Base-by-base conservation (phyloP, 2,329 filamentous ascomycete species). In the Stagonosporopsis chrysanthemi region DNA sequence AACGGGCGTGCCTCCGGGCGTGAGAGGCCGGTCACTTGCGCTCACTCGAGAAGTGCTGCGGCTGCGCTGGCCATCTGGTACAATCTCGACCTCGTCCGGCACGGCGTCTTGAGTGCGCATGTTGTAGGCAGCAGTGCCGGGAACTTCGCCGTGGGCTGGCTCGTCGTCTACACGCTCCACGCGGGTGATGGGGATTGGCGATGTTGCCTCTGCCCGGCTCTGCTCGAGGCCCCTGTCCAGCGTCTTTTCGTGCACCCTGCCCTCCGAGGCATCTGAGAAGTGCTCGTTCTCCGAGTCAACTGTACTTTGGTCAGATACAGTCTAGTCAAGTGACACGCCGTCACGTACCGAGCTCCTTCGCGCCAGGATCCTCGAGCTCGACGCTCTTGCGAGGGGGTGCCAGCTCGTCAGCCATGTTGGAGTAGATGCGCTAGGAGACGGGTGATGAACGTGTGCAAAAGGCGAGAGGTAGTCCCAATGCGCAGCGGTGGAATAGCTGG, bases 241-340 rank as follows among this genome's bases (percentile, higher is more conserved):
- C 8, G 43, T 19, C 22, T 52, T 57, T 5, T 57, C 54, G 22
- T 44, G 48, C 9, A 57, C 48, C 67, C 66, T 73, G 72, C 84
- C 86, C 78, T 88, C 86, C 40, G 81, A 84, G 54, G 86, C 86
- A 69, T 88, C 86, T 43, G 86, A 87, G 73, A 88, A 89, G 75
- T 88, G 84, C 60, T 88, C 86, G 45, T 85, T 83, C 57, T 82
- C 83, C 56, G 82, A 83, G 43, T 78, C 74, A 70, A 28, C 58
- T 22, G 22, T 23, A 24, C 2, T 19, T 61, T 38, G 54, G 64
- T 68, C 54, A 73, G 66, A 42, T 17, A 22, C 14, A 28, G 15
- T 22, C 35, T 17, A 19, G 8, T 12, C 7, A 17, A 12, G 17
- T 17, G 9, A 12, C 36, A 9, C n/a, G 6, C 17, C 17, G 17